Evolutionary conservation across 495 filamentous ascomycete genomes (phyloP).

Genomic region (Bacidia gigantensis): DNA sequence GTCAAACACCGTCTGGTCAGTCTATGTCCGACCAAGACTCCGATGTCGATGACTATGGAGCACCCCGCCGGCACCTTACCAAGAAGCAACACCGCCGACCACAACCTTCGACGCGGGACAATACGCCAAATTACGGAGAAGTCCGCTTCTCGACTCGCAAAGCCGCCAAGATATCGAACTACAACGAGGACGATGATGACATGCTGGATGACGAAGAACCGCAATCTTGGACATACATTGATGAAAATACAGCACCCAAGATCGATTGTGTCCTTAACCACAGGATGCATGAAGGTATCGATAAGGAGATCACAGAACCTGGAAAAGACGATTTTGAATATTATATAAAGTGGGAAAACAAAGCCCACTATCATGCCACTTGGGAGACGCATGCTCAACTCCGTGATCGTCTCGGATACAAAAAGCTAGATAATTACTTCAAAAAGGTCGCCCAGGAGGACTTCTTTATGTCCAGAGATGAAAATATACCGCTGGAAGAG

Average conservation of each 20-base stretch:
- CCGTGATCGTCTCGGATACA: constrained; percentile 55
- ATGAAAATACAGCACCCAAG: constrained; percentile 56
- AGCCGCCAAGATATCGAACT: constrained; percentile 71
- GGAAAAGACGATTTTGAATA: constrained; percentile 78
- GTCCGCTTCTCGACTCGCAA: constrained; percentile 85
- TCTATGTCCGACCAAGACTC: constrained; percentile 48
- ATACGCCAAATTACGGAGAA: constrained; percentile 45
- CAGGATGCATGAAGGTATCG: constrained; percentile 54
- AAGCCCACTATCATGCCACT: constrained; percentile 87
- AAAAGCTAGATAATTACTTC: constrained; percentile 87
- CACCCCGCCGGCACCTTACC: constrained; percentile 44
- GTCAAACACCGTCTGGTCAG: constrained; percentile 31
- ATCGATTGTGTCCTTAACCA: constrained; percentile 87
- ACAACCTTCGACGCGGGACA: constrained; percentile 43
- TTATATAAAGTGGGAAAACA: constrained; percentile 93
- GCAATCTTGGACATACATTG: constrained; percentile 46
- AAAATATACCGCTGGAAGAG: constrained; percentile 67
- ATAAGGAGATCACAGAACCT: constrained; percentile 32
- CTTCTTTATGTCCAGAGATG: constrained; percentile 51
- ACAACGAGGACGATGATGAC: constrained; percentile 75
- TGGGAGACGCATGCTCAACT: constrained; percentile 74
- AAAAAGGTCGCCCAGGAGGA: constrained; percentile 66
- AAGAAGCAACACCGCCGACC: constrained; percentile 60
- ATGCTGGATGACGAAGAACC: constrained; percentile 58
- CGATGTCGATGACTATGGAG: constrained; percentile 56